Evolutionary conservation across 2,329 filamentous ascomycete species (phyloP).

Genomic region (Penicillium crustosum): DNA sequence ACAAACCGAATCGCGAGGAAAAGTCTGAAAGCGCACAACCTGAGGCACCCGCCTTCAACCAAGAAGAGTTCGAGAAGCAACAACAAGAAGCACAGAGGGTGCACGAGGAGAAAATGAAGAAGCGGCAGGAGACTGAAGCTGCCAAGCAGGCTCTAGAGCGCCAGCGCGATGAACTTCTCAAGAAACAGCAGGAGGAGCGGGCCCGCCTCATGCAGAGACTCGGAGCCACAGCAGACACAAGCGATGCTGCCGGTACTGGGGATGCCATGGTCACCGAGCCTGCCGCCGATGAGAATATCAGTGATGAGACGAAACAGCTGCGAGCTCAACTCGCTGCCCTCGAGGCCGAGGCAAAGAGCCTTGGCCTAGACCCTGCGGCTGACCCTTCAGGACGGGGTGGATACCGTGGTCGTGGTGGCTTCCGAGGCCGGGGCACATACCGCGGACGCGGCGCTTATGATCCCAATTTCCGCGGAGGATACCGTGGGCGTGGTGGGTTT

Average conservation of each 20-base stretch:
- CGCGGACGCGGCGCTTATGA: slow-evolving; percentile 46
- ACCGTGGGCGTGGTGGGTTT: slow-evolving; percentile 45
- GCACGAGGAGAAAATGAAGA: slow-evolving; percentile 55
- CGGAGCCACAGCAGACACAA: slow-evolving; percentile 39
- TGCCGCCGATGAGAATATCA: slow-evolving; percentile 38
- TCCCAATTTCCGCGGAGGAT: slow-evolving; percentile 40
- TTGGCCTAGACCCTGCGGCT: slow-evolving; percentile 51
- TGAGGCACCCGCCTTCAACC: slow-evolving; percentile 51
- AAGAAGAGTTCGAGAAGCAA: slow-evolving; percentile 54
- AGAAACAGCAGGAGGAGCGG: slow-evolving; percentile 57
- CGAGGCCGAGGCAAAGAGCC: slow-evolving; percentile 55
- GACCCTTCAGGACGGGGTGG: slow-evolving; percentile 32
- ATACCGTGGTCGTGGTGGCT: slow-evolving; percentile 41
- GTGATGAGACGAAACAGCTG: slow-evolving; percentile 53
- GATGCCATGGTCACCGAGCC: slow-evolving; percentile 25
- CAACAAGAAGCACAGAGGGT: slow-evolving; percentile 58
- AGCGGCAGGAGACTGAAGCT: slow-evolving; percentile 53
- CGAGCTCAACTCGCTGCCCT: slow-evolving; percentile 56
- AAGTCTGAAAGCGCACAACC: slow-evolving; percentile 28
- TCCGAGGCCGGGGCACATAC: slow-evolving; percentile 40
- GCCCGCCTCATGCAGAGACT: slow-evolving; percentile 51
- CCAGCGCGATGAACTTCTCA: slow-evolving; percentile 51
- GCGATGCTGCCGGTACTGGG: slow-evolving; percentile 28
- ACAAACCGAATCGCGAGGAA: slow-evolving; percentile 47
- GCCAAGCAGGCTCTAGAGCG: slow-evolving; percentile 54